Evolutionary conservation across 2,329 filamentous ascomycete genomes (phyloP), one percentile per base, ranked within the genome.

Genomic region (Diaporthe longicolla): DNA sequence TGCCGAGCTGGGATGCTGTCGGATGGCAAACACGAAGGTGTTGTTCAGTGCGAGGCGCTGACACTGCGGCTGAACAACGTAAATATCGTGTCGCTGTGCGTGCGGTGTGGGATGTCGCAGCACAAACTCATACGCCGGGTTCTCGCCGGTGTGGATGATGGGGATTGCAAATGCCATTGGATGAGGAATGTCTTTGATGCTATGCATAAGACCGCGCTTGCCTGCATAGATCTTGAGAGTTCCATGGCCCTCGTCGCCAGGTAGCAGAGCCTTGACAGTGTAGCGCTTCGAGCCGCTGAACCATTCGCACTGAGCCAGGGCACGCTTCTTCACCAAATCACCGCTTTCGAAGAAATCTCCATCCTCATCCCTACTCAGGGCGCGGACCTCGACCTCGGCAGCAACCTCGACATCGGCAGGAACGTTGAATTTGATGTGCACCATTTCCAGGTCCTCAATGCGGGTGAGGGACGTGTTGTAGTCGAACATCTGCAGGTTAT

Each of bases 51-150:
- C 95, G 37, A 99, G 87, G 35, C 92, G 91, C 77, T 93, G 90
- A 82, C 97, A 99, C 83, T 99, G 97, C 1, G 97, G 97, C 81
- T 98, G 97, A 58, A 95, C 94, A 76, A 99, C 94, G 82, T 99
- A 99, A 74, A 99, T 92, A 81, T 99, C 97, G 82, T 99, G 95
- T 55, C 96, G 91, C 81, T 98, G 95, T n/a, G 97, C 97, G 82
- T 99, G 97, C 11, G 97, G 97, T 3, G 97, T 99, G 10, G 97
- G 97, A 82, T 99, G 97, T 6, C 97, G 91, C 52, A 93, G 93
- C 59, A 98, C 89, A 83, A 98, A 99, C 74, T 98, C 95, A 82
- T 98, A 99, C 0, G 94, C 91, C 4, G 97, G 97, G 80, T 99
- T 99, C 78, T 96, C 93, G 74, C 97, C 97, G 0, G 91, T 93